Evolutionary conservation across 495 filamentous ascomycete species (phyloP), one percentile per base, ranked within the genome.

Genomic region (Penicillium lividum): DNA sequence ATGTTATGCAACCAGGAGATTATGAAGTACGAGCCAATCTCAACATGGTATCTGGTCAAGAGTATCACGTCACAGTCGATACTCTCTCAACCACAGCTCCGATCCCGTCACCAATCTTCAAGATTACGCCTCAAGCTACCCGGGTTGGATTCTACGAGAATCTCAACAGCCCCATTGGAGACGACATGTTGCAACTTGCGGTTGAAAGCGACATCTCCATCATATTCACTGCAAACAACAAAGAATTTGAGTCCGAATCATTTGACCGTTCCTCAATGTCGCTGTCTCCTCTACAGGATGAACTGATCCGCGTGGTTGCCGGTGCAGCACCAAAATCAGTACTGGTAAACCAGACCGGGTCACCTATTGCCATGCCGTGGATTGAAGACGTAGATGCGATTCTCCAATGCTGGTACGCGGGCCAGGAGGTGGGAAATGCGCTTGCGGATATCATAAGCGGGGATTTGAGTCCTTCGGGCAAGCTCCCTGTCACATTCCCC

Each of bases 371-470:
- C 15, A 57, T 48, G 54, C 33, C 45, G 22, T 36, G 31, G 40
- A 82, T 77, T 0, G 78, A 86, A 56, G 72, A 79, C 27, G 85
- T 86, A 0, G 76, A 82, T 3, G 83, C 86, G 6, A 82, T 88
- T 34, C 44, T 89, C 0, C 83, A 88, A 66, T 84, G 80, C 1
- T 89, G 85, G 85, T 84, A 83, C 47, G 75, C 77, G 25, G 82
- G 82, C 3, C 80, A 82, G 73, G 83, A 84, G 51, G 74, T 73
- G 1, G 85, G 84, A 0, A 73, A 73, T 31, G 77, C 84, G 0
- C 62, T 86, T 0, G 75, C 81, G 0, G 69, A 76, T 6, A 63
- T 88, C 9, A 69, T 89, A 3, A 85, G 84, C 62, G 86, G 86
- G 8, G 68, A 76, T 15, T 65, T 68, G n/a, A 82, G 79, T 47